These are phyloP conservation scores for Aristolochia californica DNA, from an alignment of 164 flowering plant species.

Conservation along the genomic window DNA sequence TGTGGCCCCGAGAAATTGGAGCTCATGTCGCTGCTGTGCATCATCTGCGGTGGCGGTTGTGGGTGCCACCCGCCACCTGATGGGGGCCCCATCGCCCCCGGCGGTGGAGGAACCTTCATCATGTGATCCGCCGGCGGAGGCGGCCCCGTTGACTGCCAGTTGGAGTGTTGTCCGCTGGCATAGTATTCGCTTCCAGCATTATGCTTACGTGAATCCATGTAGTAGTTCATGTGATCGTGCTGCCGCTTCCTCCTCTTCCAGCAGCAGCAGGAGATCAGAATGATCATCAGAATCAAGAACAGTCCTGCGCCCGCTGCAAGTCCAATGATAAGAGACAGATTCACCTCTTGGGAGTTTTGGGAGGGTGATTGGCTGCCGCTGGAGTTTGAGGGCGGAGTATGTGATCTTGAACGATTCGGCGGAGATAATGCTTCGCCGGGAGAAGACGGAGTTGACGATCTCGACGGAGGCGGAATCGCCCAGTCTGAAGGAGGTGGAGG, in stretches of 20 bases:
- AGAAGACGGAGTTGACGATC: background rate
- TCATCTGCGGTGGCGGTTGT: conserved; percentile 25
- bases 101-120: conserved; percentile 23
- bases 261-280: conserved; percentile 9
- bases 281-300: conserved; percentile 20
- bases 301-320: conserved; percentile 21
- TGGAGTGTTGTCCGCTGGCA: background rate
- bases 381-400: conserved; percentile 7
- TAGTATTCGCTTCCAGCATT: background rate
- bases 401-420: conserved; percentile 8
- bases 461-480: conserved; percentile 1
- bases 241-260: conserved; percentile 31
- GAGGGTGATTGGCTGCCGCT: conserved; percentile 3
- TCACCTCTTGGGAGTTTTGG: background rate
- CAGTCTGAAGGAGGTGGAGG: background rate
- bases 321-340: conserved; percentile 19
- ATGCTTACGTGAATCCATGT: conserved; percentile 7
- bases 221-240: conserved; percentile 19
- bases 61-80: conserved; percentile 11
- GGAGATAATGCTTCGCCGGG: conserved; percentile 5
- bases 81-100: conserved; percentile 6
- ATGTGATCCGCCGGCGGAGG: too few relatives aligned
- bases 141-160: too few relatives aligned
- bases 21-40: conserved; percentile 34
- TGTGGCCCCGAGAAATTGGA: conserved; percentile 39